These are phyloP conservation scores for Candida corydali DNA, from an alignment of 805 yeast genomes.

Conservation along the genomic window DNA sequence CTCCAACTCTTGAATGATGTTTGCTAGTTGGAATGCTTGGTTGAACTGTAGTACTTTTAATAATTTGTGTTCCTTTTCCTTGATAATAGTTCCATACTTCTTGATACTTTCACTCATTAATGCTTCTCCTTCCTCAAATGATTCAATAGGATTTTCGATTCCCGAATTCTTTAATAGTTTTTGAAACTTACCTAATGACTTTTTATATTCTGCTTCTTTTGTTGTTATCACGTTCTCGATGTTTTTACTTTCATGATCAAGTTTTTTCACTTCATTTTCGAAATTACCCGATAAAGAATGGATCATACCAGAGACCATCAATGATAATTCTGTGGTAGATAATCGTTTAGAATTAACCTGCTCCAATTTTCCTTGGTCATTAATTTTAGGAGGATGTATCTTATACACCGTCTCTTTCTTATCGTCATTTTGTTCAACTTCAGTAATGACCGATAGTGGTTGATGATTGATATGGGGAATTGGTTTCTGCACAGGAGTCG, in stretches of 20 bases:
- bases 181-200: constrained; percentile 23
- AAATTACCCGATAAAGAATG: constrained; percentile 52
- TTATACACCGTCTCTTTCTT: constrained; percentile 10
- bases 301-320: constrained; percentile 39
- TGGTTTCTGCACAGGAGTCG: constrained; percentile 27
- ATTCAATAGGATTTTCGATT: constrained; percentile 17
- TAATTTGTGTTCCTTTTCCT: constrained; percentile 18
- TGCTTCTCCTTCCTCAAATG: constrained; percentile 24
- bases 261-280: constrained; percentile 45
- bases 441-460: constrained; percentile 30
- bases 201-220: constrained; percentile 43
- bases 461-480: constrained; percentile 12
- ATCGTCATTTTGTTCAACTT: constrained; percentile 26
- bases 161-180: constrained; percentile 28
- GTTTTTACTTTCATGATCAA: constrained; percentile 30
- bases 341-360: constrained; percentile 16
- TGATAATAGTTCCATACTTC: constrained; percentile 3
- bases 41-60: constrained; percentile 30
- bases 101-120: constrained; percentile 13
- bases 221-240: constrained; percentile 49
- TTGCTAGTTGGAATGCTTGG: constrained; percentile 44
- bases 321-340: constrained; percentile 29
- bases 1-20: constrained; percentile 40
- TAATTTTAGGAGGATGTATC: constrained; percentile 32
- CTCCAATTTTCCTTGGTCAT: constrained; percentile 25